These are phyloP conservation scores for Papiliotrema fonsecae DNA, from an alignment of 1,284 basidiomycete genomes.

Conservation along the genomic window DNA sequence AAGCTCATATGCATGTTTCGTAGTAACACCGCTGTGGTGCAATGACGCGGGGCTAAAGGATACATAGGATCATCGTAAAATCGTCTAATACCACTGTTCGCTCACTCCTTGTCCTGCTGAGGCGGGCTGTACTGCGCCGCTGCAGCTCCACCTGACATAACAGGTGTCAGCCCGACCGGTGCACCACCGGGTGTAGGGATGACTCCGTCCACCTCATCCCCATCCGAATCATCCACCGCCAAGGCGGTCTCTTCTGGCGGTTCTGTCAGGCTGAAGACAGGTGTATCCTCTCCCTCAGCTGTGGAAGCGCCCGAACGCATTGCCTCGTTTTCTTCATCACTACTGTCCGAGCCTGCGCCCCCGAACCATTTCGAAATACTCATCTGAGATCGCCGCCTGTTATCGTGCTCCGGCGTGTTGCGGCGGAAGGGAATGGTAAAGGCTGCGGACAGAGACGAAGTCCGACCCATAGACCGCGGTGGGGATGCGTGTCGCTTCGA, in stretches of 20 bases:
- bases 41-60: too few species aligned
- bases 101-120: conserved; percentile 8
- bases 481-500: too few species aligned
- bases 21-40: too few species aligned
- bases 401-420: conserved; percentile 4
- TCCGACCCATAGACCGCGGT: too few species aligned
- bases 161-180: conserved; percentile 15
- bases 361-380: conserved; percentile 37
- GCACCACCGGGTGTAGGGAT: conserved; percentile 20
- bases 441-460: conserved; percentile 26
- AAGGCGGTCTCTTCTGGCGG: background rate
- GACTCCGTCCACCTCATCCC: conserved; percentile 1
- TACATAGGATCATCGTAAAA: too few species aligned
- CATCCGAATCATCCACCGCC: conserved; percentile 4
- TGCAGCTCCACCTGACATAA: too few species aligned
- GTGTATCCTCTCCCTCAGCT: conserved; percentile 6
- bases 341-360: conserved; percentile 15
- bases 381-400: conserved; percentile 19
- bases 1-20: too few species aligned
- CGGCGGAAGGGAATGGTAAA: conserved; percentile 16
- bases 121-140: conserved; percentile 4
- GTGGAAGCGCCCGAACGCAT: background rate
- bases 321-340: conserved; percentile 15
- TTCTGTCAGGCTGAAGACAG: background rate
- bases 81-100: too few species aligned